A percentile compares a stretch with the other conserved stretches of the same genome.
Evolutionary conservation across 2,329 filamentous ascomycete species (phyloP).

Genomic region (Penicillium aurantiogriseum): DNA sequence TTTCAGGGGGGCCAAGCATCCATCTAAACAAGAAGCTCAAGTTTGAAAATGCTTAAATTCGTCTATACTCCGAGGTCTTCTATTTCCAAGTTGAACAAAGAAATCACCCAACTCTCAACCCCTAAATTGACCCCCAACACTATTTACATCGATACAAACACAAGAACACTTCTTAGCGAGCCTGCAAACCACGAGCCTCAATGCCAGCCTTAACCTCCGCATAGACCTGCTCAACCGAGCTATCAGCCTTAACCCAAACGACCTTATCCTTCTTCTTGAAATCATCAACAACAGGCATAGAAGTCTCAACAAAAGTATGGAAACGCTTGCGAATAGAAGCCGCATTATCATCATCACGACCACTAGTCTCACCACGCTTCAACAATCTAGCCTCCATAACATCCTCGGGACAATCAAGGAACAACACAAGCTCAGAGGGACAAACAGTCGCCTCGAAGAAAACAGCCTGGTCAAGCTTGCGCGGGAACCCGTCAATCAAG

Average conservation of each 20-base stretch:
- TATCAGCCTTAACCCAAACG: conserved; percentile 73
- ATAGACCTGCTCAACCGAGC: conserved; percentile 65
- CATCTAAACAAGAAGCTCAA: neutral
- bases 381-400: conserved; percentile 82
- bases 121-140: neutral
- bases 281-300: conserved; percentile 92
- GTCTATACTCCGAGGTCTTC: neutral
- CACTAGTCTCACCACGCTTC: conserved; percentile 88
- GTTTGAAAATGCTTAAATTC: neutral
- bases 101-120: neutral
- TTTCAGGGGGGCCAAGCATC: neutral
- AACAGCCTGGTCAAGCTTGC: conserved; percentile 94
- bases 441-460: conserved; percentile 92
- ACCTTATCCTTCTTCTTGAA: conserved; percentile 76
- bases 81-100: neutral
- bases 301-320: conserved; percentile 88
- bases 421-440: conserved; percentile 79
- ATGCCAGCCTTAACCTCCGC: conserved; percentile 52
- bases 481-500: conserved; percentile 78
- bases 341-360: conserved; percentile 86
- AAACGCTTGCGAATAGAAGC: conserved; percentile 97
- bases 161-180: conserved; percentile 16
- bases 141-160: conserved; percentile 9
- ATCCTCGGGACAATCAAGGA: conserved; percentile 89
- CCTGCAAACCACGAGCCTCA: conserved; percentile 41